Percentiles rank a stretch among this genome's conserved stretches.
Evolutionary conservation across 2,329 filamentous ascomycete species (phyloP).

Genomic region (Penicillium sp.): DNA sequence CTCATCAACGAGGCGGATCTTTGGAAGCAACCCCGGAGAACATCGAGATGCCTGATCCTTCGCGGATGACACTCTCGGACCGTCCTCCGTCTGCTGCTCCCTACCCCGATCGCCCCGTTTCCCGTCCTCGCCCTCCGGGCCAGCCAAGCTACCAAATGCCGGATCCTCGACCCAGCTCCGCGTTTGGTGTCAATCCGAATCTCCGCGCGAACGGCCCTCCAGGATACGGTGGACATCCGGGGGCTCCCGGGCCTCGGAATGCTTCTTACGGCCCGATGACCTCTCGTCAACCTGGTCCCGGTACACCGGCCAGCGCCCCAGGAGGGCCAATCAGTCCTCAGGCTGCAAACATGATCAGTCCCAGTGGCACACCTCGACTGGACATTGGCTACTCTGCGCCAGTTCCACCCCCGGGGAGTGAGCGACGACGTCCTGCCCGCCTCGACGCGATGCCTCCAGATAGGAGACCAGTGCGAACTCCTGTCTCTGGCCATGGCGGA

Average conservation of each 20-base stretch:
- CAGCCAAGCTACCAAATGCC: slow-evolving; percentile 34
- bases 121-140: slow-evolving; percentile 35
- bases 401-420: slow-evolving; percentile 37
- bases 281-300: slow-evolving; percentile 35
- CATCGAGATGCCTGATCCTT: slow-evolving; percentile 51
- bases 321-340: slow-evolving; percentile 32
- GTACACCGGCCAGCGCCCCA: slow-evolving; percentile 29
- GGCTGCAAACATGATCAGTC: slow-evolving; percentile 23
- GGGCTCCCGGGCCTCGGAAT: slow-evolving; percentile 23
- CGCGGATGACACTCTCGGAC: slow-evolving; percentile 40
- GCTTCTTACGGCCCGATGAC: slow-evolving; percentile 34
- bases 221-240: slow-evolving; percentile 28
- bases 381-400: slow-evolving; percentile 51
- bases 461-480: slow-evolving; percentile 33
- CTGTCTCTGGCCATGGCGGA: slow-evolving; percentile 27
- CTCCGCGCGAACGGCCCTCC: slow-evolving; percentile 41
- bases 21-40: slow-evolving; percentile 45
- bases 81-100: slow-evolving; percentile 40
- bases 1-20: slow-evolving; percentile 48
- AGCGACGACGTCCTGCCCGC: slow-evolving; percentile 33
- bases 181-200: slow-evolving; percentile 50
- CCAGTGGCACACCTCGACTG: slow-evolving; percentile 36
- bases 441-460: slow-evolving; percentile 30
- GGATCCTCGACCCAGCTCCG: slow-evolving; percentile 45
- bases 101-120: slow-evolving; percentile 42